Conservation (phyloP, 768 basidiomycete genomes). For the Boletus reticulatus region DNA sequence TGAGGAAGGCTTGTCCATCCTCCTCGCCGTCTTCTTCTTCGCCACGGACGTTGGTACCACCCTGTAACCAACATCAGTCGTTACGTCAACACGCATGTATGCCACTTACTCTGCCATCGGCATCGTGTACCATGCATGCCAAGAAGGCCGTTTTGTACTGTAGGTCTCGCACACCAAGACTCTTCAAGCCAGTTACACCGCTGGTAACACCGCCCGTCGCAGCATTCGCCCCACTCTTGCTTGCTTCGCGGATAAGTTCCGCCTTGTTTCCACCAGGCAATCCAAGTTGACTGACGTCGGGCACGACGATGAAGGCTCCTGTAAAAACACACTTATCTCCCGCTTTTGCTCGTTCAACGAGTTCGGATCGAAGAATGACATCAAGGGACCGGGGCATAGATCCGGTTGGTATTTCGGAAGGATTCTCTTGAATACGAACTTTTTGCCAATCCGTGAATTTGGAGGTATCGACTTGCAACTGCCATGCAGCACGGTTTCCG, state of each 20-base stretch:
- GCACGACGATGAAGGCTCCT: slow-evolving; percentile 97
- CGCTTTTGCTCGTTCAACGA: slow-evolving; percentile 98
- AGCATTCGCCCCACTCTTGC: slow-evolving; percentile 56
- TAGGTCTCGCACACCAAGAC: slow-evolving; percentile 89
- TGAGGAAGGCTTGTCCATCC: slow-evolving; percentile 80
- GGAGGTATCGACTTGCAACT: slow-evolving; percentile 91
- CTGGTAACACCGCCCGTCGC: slow-evolving; percentile 63
- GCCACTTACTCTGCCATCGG: slow-evolving; percentile 76
- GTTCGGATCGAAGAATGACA: slow-evolving; percentile 90
- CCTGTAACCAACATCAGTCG: slow-evolving; percentile 40
- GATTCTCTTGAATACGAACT: slow-evolving; percentile 97
- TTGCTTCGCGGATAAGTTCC: slow-evolving; percentile 85
- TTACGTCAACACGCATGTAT: not conserved
- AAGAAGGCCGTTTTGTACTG: slow-evolving; percentile 99
- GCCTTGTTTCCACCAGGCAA: slow-evolving; percentile 92
- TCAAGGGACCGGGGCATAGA: slow-evolving; percentile 97
- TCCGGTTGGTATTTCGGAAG: slow-evolving; percentile 97
- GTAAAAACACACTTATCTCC: slow-evolving; percentile 99
- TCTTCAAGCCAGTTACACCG: slow-evolving; percentile 94
- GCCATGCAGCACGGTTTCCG: slow-evolving; percentile 87
- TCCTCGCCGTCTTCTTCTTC: slow-evolving; percentile 81
- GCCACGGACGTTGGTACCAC: slow-evolving; percentile 84
- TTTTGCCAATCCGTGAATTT: slow-evolving; percentile 99
- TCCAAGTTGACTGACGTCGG: slow-evolving; percentile 95
- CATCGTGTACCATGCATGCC: slow-evolving; percentile 95